phyloP scores from a whole-genome alignment of 495 filamentous ascomycete species.

The Penicillium lagena region DNA sequence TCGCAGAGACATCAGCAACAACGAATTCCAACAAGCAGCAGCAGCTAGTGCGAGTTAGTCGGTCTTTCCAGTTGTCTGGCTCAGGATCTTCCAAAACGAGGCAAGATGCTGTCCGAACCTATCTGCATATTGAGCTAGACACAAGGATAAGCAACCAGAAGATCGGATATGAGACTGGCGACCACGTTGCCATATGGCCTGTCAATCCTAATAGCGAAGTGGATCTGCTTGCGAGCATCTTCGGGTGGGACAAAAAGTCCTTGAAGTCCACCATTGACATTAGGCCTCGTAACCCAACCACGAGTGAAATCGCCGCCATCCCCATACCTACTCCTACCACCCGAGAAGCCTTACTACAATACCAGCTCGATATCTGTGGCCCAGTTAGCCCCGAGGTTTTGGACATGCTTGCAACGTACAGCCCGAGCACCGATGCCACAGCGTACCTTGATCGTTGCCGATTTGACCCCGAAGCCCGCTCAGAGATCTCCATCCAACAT shows the following conservation, averaged over 20 bases:
- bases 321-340: conserved; percentile 27
- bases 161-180: conserved; percentile 55
- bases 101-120: conserved; percentile 23
- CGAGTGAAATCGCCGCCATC: conserved; percentile 1
- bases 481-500: conserved; percentile 9
- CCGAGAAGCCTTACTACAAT: conserved; percentile 18
- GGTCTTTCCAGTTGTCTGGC: not conserved
- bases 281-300: conserved; percentile 4
- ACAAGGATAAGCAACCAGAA: conserved; percentile 18
- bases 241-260: conserved; percentile 7
- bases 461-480: conserved; percentile 4
- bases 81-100: no score
- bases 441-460: conserved; percentile 10
- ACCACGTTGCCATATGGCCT: conserved; percentile 62
- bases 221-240: conserved; percentile 7
- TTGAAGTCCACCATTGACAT: conserved; percentile 1
- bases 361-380: conserved; percentile 34
- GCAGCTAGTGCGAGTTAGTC: not conserved
- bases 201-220: conserved; percentile 47
- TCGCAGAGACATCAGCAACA: not conserved
- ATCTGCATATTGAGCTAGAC: conserved; percentile 34
- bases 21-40: not conserved
- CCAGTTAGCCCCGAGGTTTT: conserved; percentile 25
- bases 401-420: conserved; percentile 18
- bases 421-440: conserved; percentile 13